Evolutionary conservation across 192 early-diverging fungal species (phyloP).

Genomic region (Umbelopsis vinacea): DNA sequence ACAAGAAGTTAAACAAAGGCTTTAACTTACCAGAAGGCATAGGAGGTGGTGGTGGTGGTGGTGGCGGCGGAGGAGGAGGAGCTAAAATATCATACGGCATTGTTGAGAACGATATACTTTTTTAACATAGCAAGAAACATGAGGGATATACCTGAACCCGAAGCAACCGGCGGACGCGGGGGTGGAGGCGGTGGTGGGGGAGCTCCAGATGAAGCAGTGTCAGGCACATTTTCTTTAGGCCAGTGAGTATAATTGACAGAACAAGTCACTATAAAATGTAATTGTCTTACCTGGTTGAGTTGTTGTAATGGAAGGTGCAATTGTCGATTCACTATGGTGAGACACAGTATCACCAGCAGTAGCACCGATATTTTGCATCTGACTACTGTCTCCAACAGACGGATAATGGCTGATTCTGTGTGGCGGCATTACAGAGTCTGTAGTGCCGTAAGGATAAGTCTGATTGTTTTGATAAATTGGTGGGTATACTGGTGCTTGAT

Average conservation of each 20-base stretch:
- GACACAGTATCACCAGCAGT: not conserved
- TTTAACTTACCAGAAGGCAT: too few relatives aligned
- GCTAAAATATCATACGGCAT: too few relatives aligned
- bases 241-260: not conserved
- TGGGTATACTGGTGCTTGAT: not conserved
- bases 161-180: constrained; percentile 40
- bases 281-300: not conserved
- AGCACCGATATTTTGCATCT: not conserved
- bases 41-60: too few relatives aligned
- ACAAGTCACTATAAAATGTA: not conserved
- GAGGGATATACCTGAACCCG: too few relatives aligned
- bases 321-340: not conserved
- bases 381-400: not conserved
- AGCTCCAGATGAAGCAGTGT: not conserved
- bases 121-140: too few relatives aligned
- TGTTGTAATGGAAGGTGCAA: not conserved
- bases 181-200: constrained; percentile 30
- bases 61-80: too few relatives aligned
- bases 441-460: not conserved
- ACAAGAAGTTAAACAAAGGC: too few relatives aligned
- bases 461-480: not conserved
- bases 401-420: not conserved
- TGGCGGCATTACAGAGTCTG: not conserved
- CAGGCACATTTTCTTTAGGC: not conserved
- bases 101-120: too few relatives aligned